Percentiles rank a stretch among this genome's conserved stretches.
phyloP scores from a whole-genome alignment of 768 basidiomycete genomes.

The Tricholoma saponaceum region DNA sequence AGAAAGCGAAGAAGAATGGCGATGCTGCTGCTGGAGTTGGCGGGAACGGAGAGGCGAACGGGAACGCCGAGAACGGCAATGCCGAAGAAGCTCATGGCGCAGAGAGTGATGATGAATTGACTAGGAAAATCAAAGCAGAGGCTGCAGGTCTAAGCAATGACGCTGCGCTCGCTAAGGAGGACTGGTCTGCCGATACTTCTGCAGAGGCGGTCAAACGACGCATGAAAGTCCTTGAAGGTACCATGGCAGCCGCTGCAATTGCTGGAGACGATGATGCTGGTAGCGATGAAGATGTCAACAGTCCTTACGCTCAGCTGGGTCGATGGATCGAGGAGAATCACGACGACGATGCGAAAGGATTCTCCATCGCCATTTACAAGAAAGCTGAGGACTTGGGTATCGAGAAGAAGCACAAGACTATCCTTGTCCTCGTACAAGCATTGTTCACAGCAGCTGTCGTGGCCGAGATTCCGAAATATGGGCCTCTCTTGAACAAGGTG shows the following conservation, averaged over 20 bases:
- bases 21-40: conserved; percentile 23
- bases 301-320: conserved; percentile 81
- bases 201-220: conserved; percentile 85
- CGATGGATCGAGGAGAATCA: conserved; percentile 80
- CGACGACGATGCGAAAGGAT: conserved; percentile 43
- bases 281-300: conserved; percentile 82
- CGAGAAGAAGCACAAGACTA: conserved; percentile 91
- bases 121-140: conserved; percentile 88
- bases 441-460: conserved; percentile 77
- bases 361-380: conserved; percentile 71
- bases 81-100: conserved; percentile 47
- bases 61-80: conserved; percentile 29
- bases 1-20: conserved; percentile 62
- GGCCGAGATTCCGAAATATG: conserved; percentile 59
- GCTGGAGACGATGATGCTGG: conserved; percentile 74
- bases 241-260: conserved; percentile 48
- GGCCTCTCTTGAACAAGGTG: conserved; percentile 75
- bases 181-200: conserved; percentile 92
- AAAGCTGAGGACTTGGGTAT: conserved; percentile 90
- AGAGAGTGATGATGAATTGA: conserved; percentile 86
- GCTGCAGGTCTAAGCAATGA: conserved; percentile 72
- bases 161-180: conserved; percentile 59
- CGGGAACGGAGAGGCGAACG: conserved; percentile 13
- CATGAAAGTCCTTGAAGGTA: conserved; percentile 62
- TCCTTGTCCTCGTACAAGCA: conserved; percentile 78